Percentiles rank a stretch among this genome's conserved stretches.
Evolutionary conservation across 768 basidiomycete genomes (phyloP).

Genomic region (Leucocoprinus birnbaumii): DNA sequence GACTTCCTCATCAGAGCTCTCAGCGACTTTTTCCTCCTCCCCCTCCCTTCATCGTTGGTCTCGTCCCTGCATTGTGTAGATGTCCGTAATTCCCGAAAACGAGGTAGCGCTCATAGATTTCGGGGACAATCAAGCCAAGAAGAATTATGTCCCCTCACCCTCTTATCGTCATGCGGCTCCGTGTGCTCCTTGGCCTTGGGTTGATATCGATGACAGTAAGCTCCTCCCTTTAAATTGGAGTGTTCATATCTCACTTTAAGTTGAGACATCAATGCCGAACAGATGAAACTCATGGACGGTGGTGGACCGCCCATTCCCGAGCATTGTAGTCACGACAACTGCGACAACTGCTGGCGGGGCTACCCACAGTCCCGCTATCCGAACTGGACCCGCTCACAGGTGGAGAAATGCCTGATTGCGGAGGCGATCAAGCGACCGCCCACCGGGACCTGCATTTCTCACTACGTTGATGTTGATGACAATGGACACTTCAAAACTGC

Average conservation of each 20-base stretch:
- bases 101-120: too few species aligned
- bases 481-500: constrained; percentile 22
- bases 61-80: too few species aligned
- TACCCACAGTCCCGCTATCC: constrained; percentile 42
- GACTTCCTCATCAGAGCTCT: too few species aligned
- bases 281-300: constrained; percentile 19
- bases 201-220: constrained; percentile 33
- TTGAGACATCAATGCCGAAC: constrained; percentile 25
- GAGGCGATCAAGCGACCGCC: constrained; percentile 8
- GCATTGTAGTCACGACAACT: constrained; percentile 25
- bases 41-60: not conserved
- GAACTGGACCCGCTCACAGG: constrained; percentile 48
- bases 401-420: constrained; percentile 33
- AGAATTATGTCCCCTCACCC: too few species aligned
- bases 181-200: constrained; percentile 41
- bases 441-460: constrained; percentile 21
- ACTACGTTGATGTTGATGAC: constrained; percentile 35
- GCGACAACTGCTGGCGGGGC: constrained; percentile 28
- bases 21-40: too few species aligned
- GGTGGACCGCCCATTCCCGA: constrained; percentile 23
- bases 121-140: too few species aligned
- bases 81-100: too few species aligned
- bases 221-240: not conserved
- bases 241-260: not conserved
- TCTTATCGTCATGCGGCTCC: constrained; percentile 37